Base-by-base conservation (phyloP, 768 basidiomycete genomes). In the Tulasnella sp. region DNA sequence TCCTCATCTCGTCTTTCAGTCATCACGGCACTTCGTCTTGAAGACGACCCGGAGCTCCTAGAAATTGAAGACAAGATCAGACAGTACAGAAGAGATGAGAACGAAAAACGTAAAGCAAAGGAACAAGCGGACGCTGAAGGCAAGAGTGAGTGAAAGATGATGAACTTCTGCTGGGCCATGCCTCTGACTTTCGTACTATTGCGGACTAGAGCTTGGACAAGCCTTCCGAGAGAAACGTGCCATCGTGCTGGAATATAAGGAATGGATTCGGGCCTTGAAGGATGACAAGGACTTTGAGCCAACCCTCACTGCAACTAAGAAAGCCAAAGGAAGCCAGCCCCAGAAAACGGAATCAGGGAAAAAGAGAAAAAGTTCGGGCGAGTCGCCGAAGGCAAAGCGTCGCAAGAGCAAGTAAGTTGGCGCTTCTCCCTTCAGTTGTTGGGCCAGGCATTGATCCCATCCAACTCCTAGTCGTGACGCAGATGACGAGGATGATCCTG, bases 11-110 rank as follows among this genome's bases (percentile, higher is more conserved):
- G 2, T 34, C 34, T 38, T 11, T 42, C n/a, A 72, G 71, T 89
- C 52, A 86, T 89, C 69, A 81, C 81, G 11, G 85, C 87, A 0
- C 83, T 90, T 67, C 79, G 82, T 31, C 84, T 90, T 5, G 85
- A 87, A 3, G 86, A 88, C 71, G 87, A 89, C n/a, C 84, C 85
- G 0, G 85, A 86, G 71, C 82, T 89, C 22, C 85, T 87, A 72
- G 84, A 81, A 1, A 87, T 89, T 25, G 86, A 89, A 78, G 85
- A 84, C 0, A 84, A 83, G 22, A 83, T 90, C n/a, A 81, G 84
- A 0, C 52, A 81, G 25, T 81, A 84, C 40, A 81, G 81, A 17
- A 76, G 80, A 0, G 85, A 86, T 54, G 83, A 80, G 0, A 79
- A 83, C 0, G 83, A 84, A 5, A 82, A 81, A 79, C 88, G 87